Evolutionary conservation across 495 filamentous ascomycete species (phyloP), one percentile per base, ranked within the genome.

Genomic region (Trichoderma gamsii): DNA sequence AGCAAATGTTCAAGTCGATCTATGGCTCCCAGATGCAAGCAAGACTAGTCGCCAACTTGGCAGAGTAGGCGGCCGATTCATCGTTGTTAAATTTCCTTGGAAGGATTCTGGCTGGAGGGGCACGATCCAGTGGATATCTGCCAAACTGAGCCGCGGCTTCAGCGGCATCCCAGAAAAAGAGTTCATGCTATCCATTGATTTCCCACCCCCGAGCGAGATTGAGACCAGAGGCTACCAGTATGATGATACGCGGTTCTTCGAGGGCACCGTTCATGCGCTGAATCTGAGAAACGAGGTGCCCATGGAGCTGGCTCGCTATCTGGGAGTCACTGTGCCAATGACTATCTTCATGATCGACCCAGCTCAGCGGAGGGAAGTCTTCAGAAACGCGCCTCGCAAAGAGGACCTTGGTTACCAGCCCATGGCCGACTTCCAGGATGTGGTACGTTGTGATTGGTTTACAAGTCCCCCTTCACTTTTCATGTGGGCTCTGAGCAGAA

Each of bases 351-450:
- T 92, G 63, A 79, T 91, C 63, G 85, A 89, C 71, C 83, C 86
- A 21, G 72, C 73, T 27, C 80, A 86, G 66, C 75, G 84, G 27
- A 83, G 94, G 41, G 77, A 90, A 70, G 90, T 97, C 18, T 86
- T 86, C 72, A 84, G 91, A 74, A 89, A 87, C 74, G 92, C 92
- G 7, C 93, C 93, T 0, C 80, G 75, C n/a, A 84, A 85, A 71
- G 83, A 85, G 35, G 79, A 84, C 13, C 76, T 91, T 0, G 91
- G 91, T 2, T 93, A 91, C 73, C 90, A 95, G 72, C 85, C 91
- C 5, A 83, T 86, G 12, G 87, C 89, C 0, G 91, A 90, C 69
- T 96, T 97, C 73, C 88, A 89, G 67, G 94, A 98, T 77, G 88
- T 92, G 21, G 88, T 89, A 78, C 70, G 86, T 76, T 25, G 44